Base-by-base conservation (phyloP, 192 early-diverging fungal genomes). In the Linnemannia exigua region DNA sequence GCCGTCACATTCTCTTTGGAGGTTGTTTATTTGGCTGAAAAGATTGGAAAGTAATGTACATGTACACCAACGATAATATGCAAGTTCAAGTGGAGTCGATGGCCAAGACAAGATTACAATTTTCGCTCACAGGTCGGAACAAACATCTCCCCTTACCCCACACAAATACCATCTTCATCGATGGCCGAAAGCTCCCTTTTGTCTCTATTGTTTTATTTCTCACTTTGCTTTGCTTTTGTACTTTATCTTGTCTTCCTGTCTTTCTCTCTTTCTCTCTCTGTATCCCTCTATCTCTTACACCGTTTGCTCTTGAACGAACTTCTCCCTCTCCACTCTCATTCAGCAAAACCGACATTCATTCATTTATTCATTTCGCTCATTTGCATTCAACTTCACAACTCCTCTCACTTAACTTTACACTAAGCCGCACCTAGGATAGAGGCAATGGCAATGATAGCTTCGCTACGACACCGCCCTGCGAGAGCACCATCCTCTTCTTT, bases 391-490 rank as follows among this genome's bases (percentile, higher is more conserved):
- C 38, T 38, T 28, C 36, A 8, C 28, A 3, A 17, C 54, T 38
- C 47, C 63, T 46, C 69, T 67, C 48, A 22, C 31, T 31, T 22
- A 2, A 48, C 20, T n/a, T 25, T 58, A 35, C n/a, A 46, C 28
- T 16, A 44, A 16, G 31, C 28, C 58, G 31, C 47, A 63, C 0
- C 28, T 9, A 31, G 6, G 25, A 25, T 14, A 17, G 41, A 44
- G 9, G 41, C 41, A 37, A 20, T 25, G 14, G 28, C 16, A 25
- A 86, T 86, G 84, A 74, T 75, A 22, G 75, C 78, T 11, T 48
- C 84, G n/a, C 46, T 86, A 61, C 84, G 84, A 46, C 84, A 86
- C 35, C 38, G 84, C 41, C 74, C 67, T 67, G 16, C 35, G 5
- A 44, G 66, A 47, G 72, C 31, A 31, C 73, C 83, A 14, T 35